Evolutionary conservation across 2,329 filamentous ascomycete genomes (phyloP).

Genomic region (Penicillium polonicum): DNA sequence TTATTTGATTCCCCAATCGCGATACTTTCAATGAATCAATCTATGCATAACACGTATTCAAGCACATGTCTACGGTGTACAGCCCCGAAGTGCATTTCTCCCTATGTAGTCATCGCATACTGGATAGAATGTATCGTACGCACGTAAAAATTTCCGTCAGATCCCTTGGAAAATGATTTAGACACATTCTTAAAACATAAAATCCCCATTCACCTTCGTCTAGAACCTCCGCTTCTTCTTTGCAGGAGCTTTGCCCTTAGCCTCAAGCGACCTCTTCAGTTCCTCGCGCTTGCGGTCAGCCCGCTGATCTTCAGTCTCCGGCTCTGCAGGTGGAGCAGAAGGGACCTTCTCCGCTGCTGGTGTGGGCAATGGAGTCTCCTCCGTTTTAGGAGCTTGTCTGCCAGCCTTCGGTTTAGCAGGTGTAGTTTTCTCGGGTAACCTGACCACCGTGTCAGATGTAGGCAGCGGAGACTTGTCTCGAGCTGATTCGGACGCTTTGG

Average conservation of each 20-base stretch:
- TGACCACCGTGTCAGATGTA: neutral
- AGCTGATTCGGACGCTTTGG: slow-evolving; percentile 10
- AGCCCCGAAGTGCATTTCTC: neutral
- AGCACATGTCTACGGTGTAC: neutral
- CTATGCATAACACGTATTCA: neutral
- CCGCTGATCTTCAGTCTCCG: slow-evolving; percentile 50
- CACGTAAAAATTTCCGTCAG: neutral
- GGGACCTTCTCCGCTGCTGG: neutral
- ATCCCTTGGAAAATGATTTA: neutral
- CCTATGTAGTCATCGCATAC: neutral
- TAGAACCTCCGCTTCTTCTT: slow-evolving; percentile 61
- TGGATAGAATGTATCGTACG: neutral
- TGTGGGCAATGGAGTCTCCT: neutral
- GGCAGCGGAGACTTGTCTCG: slow-evolving; percentile 5
- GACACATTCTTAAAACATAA: neutral
- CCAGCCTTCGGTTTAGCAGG: neutral
- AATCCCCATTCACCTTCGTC: slow-evolving; percentile 3
- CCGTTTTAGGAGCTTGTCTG: neutral
- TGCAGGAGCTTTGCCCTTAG: slow-evolving; percentile 50
- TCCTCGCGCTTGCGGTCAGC: slow-evolving; percentile 57
- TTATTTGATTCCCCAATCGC: slow-evolving; percentile 15
- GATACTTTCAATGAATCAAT: slow-evolving; percentile 7
- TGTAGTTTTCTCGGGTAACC: neutral
- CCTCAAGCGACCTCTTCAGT: slow-evolving; percentile 54
- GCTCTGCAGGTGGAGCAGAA: slow-evolving; percentile 10